Percentiles rank a stretch among this genome's conserved stretches.
phyloP scores from a whole-genome alignment of 225 moss, liverwort and hornwort genomes.

The Marchantia paleacea region DNA sequence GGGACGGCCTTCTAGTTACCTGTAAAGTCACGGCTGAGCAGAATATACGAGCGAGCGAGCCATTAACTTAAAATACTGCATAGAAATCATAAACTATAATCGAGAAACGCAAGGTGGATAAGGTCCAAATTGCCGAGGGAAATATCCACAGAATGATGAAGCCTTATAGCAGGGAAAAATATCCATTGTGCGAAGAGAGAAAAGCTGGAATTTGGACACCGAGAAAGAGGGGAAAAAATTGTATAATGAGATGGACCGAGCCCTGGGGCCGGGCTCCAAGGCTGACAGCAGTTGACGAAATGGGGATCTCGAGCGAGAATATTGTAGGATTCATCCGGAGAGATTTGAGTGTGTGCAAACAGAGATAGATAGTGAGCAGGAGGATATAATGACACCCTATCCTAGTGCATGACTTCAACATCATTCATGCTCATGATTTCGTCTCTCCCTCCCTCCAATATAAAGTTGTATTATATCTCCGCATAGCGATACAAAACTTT shows the following conservation, averaged over 20 bases:
- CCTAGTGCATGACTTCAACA: background rate
- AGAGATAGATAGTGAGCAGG: background rate
- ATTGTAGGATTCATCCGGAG: background rate
- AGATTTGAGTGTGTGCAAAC: background rate
- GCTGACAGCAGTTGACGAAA: background rate
- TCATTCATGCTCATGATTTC: constrained; percentile 3
- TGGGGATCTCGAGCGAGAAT: background rate
- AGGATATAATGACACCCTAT: background rate
- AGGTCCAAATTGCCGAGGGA: background rate
- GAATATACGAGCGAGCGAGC: background rate
- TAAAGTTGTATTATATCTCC: background rate
- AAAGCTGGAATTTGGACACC: background rate
- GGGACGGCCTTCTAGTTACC: background rate
- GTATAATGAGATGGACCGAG: background rate
- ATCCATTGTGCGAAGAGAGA: background rate
- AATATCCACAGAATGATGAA: background rate
- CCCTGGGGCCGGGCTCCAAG: background rate
- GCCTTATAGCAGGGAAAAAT: background rate
- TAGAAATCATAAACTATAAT: background rate
- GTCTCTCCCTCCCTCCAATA: background rate
- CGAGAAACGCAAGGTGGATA: background rate
- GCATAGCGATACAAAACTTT: background rate
- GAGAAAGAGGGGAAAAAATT: background rate
- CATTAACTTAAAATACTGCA: background rate
- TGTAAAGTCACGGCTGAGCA: background rate